Base-by-base conservation (phyloP, 306 rosid species). In the Prunus davidiana region DNA sequence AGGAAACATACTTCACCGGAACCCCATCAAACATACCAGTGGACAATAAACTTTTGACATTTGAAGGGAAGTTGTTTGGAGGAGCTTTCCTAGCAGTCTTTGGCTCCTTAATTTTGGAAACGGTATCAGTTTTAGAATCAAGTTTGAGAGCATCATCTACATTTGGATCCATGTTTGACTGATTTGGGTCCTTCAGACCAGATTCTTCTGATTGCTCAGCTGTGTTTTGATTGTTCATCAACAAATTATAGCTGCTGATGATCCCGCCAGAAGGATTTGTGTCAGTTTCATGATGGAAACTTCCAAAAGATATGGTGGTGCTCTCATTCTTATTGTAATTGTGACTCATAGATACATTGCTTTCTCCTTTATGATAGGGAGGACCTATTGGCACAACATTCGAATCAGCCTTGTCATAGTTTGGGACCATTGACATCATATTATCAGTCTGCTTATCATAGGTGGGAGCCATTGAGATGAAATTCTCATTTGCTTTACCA, bases 21-120 rank as follows among this genome's bases (percentile, higher is more conserved):
- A 95, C 91, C 58, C 97, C 99, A 81, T 95, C 96, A 73, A 92
- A 90, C 84, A 92, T 95, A 72, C 97, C 97, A 62, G 99, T 92
- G 57, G 99, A 90, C 79, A 95, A 81, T 78, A 95, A 82, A 81
- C 99, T 95, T 85, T 95, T 95, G 81, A 95, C 97, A 86, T 95
- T 95, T 64, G 96, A 83, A 88, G 99, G 99, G 70, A 95, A 95
- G 85, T 83, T 95, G 84, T 95, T 95, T 57, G 94, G 58, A 69
- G 97, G 82, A 78, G 86, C 86, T 87, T 89, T 92, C 93, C 87
- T 93, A 54, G 84, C 58, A 65, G 82, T 67, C 87, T 86, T 95
- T 30, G 91, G 89, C 73, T 90, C 97, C 85, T 83, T 95, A 77
- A 70, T 79, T 87, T 88, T 95, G 47, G 75, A 66, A 57, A 72